Conservation (phyloP, 306 rosid species). For the Psophocarpus tetragonolobus region DNA sequence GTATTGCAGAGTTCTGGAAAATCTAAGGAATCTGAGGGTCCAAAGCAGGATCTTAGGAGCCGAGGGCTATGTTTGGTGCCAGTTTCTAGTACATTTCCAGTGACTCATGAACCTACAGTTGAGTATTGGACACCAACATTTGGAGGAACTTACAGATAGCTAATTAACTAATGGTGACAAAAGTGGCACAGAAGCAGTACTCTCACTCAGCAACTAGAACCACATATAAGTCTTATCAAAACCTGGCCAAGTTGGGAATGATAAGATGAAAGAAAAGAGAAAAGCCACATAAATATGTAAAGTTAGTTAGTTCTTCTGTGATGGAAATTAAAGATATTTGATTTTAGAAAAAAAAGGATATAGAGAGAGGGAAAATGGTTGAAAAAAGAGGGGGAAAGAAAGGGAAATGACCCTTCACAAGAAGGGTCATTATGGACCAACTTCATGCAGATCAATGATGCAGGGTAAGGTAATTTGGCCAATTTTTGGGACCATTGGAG, state of each 20-base stretch:
- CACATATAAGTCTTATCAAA: constrained; percentile 46
- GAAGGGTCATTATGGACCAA: constrained; percentile 42
- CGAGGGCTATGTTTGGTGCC: constrained; percentile 96
- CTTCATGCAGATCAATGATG: constrained; percentile 54
- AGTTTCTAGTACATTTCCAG: constrained; percentile 87
- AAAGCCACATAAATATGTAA: constrained; percentile 54
- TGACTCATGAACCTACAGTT: constrained; percentile 82
- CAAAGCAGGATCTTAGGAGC: constrained; percentile 88
- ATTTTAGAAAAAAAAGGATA: not conserved
- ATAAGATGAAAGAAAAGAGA: constrained; percentile 45
- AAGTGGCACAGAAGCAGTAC: constrained; percentile 35
- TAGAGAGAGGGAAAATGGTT: not conserved
- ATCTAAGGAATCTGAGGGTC: constrained; percentile 71
- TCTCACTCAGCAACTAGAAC: constrained; percentile 41
- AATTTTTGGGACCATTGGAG: constrained; percentile 43
- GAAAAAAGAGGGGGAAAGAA: constrained; percentile 29
- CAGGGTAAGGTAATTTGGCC: constrained; percentile 34
- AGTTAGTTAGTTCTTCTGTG: constrained; percentile 37
- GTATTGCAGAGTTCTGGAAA: constrained; percentile 65
- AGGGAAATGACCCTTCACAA: constrained; percentile 49
- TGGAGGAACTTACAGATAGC: constrained; percentile 86
- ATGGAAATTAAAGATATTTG: constrained; percentile 24
- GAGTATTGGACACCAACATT: constrained; percentile 98
- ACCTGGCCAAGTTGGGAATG: constrained; percentile 60
- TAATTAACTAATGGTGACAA: constrained; percentile 10